These are phyloP conservation scores for Mycosphaerella sp. DNA, from an alignment of 2,329 filamentous ascomycete genomes.

Conservation along the genomic window DNA sequence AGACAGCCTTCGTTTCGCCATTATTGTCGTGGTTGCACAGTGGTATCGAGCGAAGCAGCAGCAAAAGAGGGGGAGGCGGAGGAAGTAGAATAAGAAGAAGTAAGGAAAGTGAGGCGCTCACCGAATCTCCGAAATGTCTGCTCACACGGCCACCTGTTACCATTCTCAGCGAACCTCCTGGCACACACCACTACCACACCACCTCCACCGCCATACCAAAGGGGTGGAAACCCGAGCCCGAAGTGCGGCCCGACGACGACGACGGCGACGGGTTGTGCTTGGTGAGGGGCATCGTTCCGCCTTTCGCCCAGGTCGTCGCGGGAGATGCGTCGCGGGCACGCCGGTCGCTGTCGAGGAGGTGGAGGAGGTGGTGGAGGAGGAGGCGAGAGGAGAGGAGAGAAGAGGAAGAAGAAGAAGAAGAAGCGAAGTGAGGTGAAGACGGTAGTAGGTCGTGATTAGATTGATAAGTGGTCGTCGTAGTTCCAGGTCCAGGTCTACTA, in stretches of 20 bases:
- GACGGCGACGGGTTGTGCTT: slow-evolving; percentile 12
- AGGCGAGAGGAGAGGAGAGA: too few relatives aligned
- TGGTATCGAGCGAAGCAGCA: slow-evolving; percentile 1
- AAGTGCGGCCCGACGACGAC: slow-evolving; percentile 16
- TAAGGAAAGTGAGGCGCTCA: slow-evolving; percentile 28
- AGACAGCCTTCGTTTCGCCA: slow-evolving; percentile 1
- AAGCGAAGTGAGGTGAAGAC: too few relatives aligned
- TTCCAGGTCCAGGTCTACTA: background rate
- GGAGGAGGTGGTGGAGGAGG: background rate
- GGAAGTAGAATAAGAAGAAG: too few relatives aligned
- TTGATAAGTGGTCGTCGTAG: background rate
- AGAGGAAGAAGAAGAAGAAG: too few relatives aligned
- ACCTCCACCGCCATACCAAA: slow-evolving; percentile 35
- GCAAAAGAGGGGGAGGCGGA: too few relatives aligned
- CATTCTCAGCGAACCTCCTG: background rate
- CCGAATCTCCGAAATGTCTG: slow-evolving; percentile 47
- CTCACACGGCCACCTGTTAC: slow-evolving; percentile 32
- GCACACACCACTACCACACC: background rate
- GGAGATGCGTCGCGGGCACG: background rate
- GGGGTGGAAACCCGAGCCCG: slow-evolving; percentile 44
- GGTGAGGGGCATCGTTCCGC: slow-evolving; percentile 8
- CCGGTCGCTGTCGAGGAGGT: background rate
- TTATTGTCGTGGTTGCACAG: background rate
- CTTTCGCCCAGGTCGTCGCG: background rate
- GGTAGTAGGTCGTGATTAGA: too few relatives aligned